Conservation (phyloP, 306 rosid genomes). For the Astragalus membranaceus region DNA sequence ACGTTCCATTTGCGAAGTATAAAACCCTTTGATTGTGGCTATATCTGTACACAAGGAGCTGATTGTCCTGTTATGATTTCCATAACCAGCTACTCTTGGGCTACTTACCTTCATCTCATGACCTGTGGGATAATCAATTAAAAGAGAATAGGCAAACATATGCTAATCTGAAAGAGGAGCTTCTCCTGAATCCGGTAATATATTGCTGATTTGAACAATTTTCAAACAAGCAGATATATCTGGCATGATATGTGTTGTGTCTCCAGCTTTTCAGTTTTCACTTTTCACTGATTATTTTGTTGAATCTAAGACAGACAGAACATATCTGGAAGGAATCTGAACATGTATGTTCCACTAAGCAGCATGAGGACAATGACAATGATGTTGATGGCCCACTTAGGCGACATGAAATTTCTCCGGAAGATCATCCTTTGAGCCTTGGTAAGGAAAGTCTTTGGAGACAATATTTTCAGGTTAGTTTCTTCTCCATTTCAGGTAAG, state of each 20-base stretch:
- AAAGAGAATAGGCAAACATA: slow-evolving; percentile 51
- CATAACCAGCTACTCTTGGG: slow-evolving; percentile 66
- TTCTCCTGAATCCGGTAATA: slow-evolving; percentile 72
- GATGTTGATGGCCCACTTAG: slow-evolving; percentile 49
- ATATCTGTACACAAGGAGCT: slow-evolving; percentile 26
- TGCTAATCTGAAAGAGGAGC: slow-evolving; percentile 62
- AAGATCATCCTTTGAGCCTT: slow-evolving; percentile 81
- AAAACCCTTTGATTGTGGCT: slow-evolving; percentile 9
- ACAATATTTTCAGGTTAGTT: slow-evolving; percentile 56
- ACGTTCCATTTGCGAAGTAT: not conserved
- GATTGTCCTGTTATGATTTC: slow-evolving; percentile 33
- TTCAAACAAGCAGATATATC: not conserved
- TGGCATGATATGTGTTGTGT: not conserved
- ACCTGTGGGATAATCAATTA: slow-evolving; percentile 57
- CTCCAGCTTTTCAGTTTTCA: slow-evolving; percentile 23
- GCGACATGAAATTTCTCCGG: slow-evolving; percentile 53
- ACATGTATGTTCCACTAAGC: slow-evolving; percentile 24
- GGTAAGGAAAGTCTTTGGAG: slow-evolving; percentile 65
- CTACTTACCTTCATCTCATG: slow-evolving; percentile 60
- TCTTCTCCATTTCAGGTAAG: slow-evolving; percentile 12
- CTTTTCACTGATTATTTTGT: slow-evolving; percentile 34
- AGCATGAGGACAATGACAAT: slow-evolving; percentile 30
- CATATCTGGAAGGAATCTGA: slow-evolving; percentile 36
- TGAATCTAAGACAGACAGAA: slow-evolving; percentile 65
- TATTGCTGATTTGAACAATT: slow-evolving; percentile 5